Evolutionary conservation across 495 filamentous ascomycete genomes (phyloP).

Genomic region (Penicillium manginii): DNA sequence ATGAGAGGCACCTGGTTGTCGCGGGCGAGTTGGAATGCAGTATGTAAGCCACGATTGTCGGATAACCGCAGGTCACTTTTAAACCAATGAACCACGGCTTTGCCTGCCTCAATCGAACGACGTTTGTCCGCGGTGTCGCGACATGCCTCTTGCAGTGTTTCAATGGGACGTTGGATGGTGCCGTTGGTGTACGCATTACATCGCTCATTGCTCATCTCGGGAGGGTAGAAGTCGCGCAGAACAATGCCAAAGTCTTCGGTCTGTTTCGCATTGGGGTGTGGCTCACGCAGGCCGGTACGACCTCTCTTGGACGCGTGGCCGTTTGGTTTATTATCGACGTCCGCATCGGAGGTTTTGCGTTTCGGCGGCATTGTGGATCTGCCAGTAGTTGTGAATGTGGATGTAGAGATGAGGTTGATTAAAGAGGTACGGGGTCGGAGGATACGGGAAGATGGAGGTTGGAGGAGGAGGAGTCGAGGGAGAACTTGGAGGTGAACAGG

Average conservation of each 20-base stretch:
- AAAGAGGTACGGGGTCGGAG: not conserved
- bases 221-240: conserved; percentile 79
- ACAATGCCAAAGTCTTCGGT: conserved; percentile 72
- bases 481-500: not conserved
- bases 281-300: conserved; percentile 26
- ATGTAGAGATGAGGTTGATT: no score
- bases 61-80: conserved; percentile 75
- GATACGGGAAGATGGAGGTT: not conserved
- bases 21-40: conserved; percentile 69
- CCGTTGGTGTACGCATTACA: conserved; percentile 71
- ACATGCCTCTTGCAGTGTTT: conserved; percentile 58
- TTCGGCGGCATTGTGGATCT: conserved; percentile 32
- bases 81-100: conserved; percentile 88
- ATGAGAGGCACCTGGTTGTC: conserved; percentile 70
- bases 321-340: conserved; percentile 11
- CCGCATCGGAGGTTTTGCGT: conserved; percentile 28
- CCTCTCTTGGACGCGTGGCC: conserved; percentile 11
- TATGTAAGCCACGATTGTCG: conserved; percentile 75
- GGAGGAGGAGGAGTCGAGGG: not conserved
- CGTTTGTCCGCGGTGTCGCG: conserved; percentile 53
- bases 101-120: conserved; percentile 48
- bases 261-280: conserved; percentile 46
- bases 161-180: conserved; percentile 70
- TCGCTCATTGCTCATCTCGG: conserved; percentile 79
- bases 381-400: not conserved